These are phyloP conservation scores for Inonotus obliquus DNA, from an alignment of 1,284 basidiomycete species.

Conservation along the genomic window DNA sequence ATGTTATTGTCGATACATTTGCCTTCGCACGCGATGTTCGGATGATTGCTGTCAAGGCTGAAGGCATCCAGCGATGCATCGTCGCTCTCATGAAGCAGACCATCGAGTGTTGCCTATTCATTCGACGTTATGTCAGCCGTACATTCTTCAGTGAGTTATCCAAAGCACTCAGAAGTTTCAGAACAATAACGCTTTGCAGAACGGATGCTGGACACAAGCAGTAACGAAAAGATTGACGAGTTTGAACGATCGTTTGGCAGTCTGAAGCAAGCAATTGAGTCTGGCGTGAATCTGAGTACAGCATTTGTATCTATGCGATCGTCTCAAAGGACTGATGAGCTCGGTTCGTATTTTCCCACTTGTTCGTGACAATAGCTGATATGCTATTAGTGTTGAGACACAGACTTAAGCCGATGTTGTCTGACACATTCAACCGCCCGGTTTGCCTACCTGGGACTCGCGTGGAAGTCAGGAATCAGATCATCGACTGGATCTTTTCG, in stretches of 20 bases:
- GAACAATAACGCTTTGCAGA: not conserved
- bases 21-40: conserved; percentile 4
- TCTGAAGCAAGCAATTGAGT: not conserved
- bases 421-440: conserved; percentile 5
- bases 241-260: not conserved
- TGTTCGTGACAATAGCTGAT: not conserved
- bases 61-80: not conserved
- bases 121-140: conserved; percentile 8
- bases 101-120: conserved; percentile 14
- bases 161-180: not conserved
- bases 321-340: not conserved
- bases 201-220: not conserved
- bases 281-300: not conserved
- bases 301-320: not conserved
- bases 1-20: conserved; percentile 4
- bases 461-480: not conserved
- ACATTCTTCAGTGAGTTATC: conserved; percentile 6
- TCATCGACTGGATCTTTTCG: not conserved
- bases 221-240: not conserved
- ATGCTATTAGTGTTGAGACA: conserved; percentile 2
- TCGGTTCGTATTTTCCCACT: not conserved
- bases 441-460: conserved; percentile 10
- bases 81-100: conserved; percentile 7
- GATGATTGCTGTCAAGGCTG: not conserved
- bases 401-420: not conserved